phyloP scores from a whole-genome alignment of 2,329 filamentous ascomycete species.

The Alternaria brassicicola region DNA sequence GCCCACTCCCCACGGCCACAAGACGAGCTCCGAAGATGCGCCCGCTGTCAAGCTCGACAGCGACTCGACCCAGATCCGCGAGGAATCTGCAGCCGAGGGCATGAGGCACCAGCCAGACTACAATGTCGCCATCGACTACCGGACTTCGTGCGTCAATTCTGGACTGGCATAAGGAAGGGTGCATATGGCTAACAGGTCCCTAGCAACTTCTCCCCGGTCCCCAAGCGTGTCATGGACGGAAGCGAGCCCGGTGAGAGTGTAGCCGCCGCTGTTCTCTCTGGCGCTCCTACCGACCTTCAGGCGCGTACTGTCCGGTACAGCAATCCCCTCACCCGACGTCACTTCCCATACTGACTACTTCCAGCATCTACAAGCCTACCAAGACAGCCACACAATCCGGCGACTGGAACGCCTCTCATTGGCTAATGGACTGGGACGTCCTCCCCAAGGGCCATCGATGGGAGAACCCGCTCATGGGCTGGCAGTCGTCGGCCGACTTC shows the following conservation, averaged over 20 bases:
- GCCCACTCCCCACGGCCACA: conserved; percentile 23
- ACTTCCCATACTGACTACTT: conserved; percentile 9
- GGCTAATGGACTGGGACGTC: conserved; percentile 99
- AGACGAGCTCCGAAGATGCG: conserved; percentile 47
- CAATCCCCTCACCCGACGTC: neutral
- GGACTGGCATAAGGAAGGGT: neutral
- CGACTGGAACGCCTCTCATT: conserved; percentile 79
- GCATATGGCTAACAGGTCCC: conserved; percentile 28
- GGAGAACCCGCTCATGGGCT: conserved; percentile 98
- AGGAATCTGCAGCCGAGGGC: conserved; percentile 58
- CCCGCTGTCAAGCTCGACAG: conserved; percentile 41
- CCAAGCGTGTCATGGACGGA: conserved; percentile 87
- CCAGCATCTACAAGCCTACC: conserved; percentile 87
- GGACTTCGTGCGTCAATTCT: conserved; percentile 74
- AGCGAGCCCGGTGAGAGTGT: conserved; percentile 78
- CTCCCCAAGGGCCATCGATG: conserved; percentile 90
- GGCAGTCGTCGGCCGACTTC: conserved; percentile 92
- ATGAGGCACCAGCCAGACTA: conserved; percentile 80
- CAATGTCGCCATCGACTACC: conserved; percentile 79
- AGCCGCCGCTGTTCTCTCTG: conserved; percentile 85
- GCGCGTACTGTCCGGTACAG: conserved; percentile 88
- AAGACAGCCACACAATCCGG: conserved; percentile 98
- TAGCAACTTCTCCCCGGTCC: conserved; percentile 89
- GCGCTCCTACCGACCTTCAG: conserved; percentile 91
- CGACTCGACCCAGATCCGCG: conserved; percentile 58